Base-by-base conservation (phyloP, 2,329 filamentous ascomycete species). In the Epichloe scottii region DNA sequence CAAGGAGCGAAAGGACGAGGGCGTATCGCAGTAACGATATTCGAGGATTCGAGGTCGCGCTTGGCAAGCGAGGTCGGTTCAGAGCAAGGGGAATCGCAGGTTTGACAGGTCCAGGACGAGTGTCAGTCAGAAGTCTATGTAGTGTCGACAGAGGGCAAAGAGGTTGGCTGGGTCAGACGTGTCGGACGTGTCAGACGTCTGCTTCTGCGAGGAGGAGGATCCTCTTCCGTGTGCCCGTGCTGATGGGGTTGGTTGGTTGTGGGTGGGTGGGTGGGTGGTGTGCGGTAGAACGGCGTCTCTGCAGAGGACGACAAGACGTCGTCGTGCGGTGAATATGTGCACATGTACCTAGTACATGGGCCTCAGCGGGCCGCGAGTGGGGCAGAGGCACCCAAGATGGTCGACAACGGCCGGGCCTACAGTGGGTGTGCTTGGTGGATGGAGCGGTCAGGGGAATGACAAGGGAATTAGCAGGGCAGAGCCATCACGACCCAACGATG, bases 301-400 rank as follows among this genome's bases (percentile, higher is more conserved):
- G 51, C 41, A 46, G 39, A 51, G 47, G 46, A 53, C 49, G 53
- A 46, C 34, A 51, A 51, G 46, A 53, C 49, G 53, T 55, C 53
- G 53, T 15, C 7, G 46, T 34, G 42, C 50, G 37, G 49, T 46
- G 53, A 55, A 30, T 1, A 11, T 30, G 30, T 30, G 11, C 26
- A 11, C 26, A 11, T 30, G 26, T 30, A 30, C 8, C 4, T 7
- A 30, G 26, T 30, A 30, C 26, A 52, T 39, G 50, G 52, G 41
- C 48, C 48, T 51, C 52, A n/a, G 50, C 54, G 54, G 52, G 52
- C 52, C 54, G 54, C 39, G 33, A 37, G 53, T 55, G 53, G 53
- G 51, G 53, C 17, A 15, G 46, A 45, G 43, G 39, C 41, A 30
- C 48, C 48, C 26, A 42, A 49, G 42, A 30, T 37, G 30, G 38